A percentile compares a stretch with the other conserved stretches of the same genome.
phyloP scores from a whole-genome alignment of 192 early-diverging fungal species.

The Kappamyces sp. region DNA sequence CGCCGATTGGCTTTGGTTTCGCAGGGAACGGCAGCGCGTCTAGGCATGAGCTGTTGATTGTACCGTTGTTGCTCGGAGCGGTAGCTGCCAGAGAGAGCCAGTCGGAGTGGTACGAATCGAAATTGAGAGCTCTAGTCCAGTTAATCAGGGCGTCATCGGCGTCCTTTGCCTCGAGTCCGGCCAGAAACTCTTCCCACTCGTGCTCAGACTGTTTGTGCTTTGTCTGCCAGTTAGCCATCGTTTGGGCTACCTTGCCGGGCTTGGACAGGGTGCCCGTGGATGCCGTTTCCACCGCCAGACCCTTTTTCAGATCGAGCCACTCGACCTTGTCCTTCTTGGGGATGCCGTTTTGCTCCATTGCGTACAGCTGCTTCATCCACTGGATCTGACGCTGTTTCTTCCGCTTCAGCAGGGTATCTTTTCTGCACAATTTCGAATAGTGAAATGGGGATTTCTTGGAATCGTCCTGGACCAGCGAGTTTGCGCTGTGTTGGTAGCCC shows the following conservation, averaged over 20 bases:
- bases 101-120: constrained; percentile 35
- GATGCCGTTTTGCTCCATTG: constrained; percentile 5
- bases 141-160: constrained; percentile 35
- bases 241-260: constrained; percentile 4
- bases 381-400: constrained; percentile 39
- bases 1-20: neutral
- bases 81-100: constrained; percentile 44
- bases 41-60: neutral
- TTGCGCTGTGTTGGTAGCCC: neutral
- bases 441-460: constrained; percentile 31
- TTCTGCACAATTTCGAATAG: constrained; percentile 35
- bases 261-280: neutral
- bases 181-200: constrained; percentile 19
- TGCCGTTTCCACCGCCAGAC: constrained; percentile 2
- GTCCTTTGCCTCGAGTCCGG: constrained; percentile 33
- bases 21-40: neutral
- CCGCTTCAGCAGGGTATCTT: constrained; percentile 32
- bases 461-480: constrained; percentile 5
- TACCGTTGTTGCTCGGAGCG: constrained; percentile 15
- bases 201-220: constrained; percentile 4
- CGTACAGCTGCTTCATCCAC: constrained; percentile 50
- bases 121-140: constrained; percentile 48
- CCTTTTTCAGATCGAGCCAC: constrained; percentile 14
- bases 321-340: constrained; percentile 9
- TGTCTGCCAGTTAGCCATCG: constrained; percentile 12